Base-by-base conservation (phyloP, 768 basidiomycete genomes). In the Leccinum subtestaceum region DNA sequence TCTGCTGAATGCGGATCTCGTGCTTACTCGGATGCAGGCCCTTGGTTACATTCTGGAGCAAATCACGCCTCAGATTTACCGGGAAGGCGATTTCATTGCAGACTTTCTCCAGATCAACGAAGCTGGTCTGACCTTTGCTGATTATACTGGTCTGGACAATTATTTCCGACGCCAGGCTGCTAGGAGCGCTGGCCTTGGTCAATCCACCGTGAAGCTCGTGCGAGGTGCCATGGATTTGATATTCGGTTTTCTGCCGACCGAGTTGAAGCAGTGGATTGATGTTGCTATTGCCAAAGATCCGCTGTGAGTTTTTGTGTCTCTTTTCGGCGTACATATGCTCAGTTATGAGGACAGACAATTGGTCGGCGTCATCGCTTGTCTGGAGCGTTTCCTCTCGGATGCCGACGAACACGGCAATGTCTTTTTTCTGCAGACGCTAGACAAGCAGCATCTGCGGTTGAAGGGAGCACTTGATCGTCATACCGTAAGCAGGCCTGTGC, bases 121-220 rank as follows among this genome's bases (percentile, higher is more conserved):
- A 60, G 83, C 86, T 21, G 86, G 86, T 17, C 80, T 94, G 13
- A 97, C 96, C 1, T 98, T 94, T 72, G 96, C 96, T 13, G 96
- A 98, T 74, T 94, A 96, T 65, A 92, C 93, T 85, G 86, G 86
- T 48, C 77, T 98, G 59, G 96, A 98, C 70, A 93, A 86, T 60
- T 98, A 97, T 74, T 97, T 97, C 78, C 82, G 93, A 25, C 79
- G 96, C 51, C 93, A 98, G 69, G 96, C 96, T n/a, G 79, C 88
- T 6, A 80, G 91, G 27, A 78, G 84, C 53, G 81, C 80, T 27
- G 83, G 85, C 29, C 78, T 95, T 47, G 85, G 84, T 59, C 80
- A 81, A 55, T 74, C 84, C 7, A 94, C 93, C 27, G 69, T 78
- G 59, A 95, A 95, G 75, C 82, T 95, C 9, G 83, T 95, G 31